Conservation (phyloP, 1,284 basidiomycete species). For the Rhodotorula sp. region DNA sequence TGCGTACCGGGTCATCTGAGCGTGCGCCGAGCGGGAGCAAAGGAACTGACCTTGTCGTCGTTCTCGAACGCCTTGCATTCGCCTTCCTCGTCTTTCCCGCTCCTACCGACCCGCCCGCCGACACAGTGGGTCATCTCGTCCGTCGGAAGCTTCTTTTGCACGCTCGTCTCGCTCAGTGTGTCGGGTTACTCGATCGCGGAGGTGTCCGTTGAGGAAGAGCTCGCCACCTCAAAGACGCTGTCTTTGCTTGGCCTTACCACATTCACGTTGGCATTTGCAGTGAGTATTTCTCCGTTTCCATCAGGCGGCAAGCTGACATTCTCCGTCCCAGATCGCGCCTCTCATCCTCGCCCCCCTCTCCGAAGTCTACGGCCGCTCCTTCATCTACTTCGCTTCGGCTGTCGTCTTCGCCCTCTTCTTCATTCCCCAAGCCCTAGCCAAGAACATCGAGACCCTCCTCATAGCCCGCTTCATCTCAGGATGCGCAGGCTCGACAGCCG, state of each 20-base stretch:
- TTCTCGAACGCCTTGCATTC: background rate
- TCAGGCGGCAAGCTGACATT: no score
- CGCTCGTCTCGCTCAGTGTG: slow-evolving; percentile 29
- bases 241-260: slow-evolving; percentile 24
- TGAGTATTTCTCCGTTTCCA: background rate
- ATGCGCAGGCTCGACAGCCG: slow-evolving; percentile 62
- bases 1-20: background rate
- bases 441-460: slow-evolving; percentile 64
- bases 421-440: slow-evolving; percentile 63
- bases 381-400: slow-evolving; percentile 58
- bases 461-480: slow-evolving; percentile 65
- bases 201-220: slow-evolving; percentile 3
- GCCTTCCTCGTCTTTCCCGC: no score
- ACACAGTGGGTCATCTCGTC: slow-evolving; percentile 27
- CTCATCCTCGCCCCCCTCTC: slow-evolving; percentile 33
- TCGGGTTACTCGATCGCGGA: slow-evolving; percentile 23
- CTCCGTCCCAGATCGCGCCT: slow-evolving; percentile 23
- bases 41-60: background rate
- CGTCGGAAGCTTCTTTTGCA: slow-evolving; percentile 32
- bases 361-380: slow-evolving; percentile 35
- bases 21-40: background rate
- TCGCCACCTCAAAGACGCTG: slow-evolving; percentile 3
- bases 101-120: background rate
- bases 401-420: slow-evolving; percentile 59
- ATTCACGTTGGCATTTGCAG: slow-evolving; percentile 33